These are phyloP conservation scores for Citrullus mucosospermus DNA, from an alignment of 306 rosid genomes.

Conservation along the genomic window DNA sequence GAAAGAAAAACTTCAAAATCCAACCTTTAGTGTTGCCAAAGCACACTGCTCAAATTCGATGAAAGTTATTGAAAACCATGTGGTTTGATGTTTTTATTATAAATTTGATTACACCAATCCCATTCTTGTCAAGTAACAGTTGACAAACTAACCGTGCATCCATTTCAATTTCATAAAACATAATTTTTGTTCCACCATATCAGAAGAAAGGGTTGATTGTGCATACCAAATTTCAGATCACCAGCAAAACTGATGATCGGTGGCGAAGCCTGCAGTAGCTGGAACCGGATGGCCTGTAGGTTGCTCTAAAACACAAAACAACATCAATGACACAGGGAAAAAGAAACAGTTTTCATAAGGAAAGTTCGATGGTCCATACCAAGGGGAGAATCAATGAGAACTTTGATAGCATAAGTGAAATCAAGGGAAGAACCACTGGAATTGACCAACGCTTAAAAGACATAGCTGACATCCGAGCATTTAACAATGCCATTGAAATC, in stretches of 20 bases:
- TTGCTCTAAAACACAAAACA: slow-evolving; percentile 50
- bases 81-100: neutral
- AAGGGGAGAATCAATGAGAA: slow-evolving; percentile 79
- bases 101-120: neutral
- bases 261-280: slow-evolving; percentile 80
- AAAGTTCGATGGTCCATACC: slow-evolving; percentile 35
- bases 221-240: slow-evolving; percentile 78
- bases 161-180: neutral
- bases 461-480: slow-evolving; percentile 74
- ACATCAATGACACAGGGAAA: slow-evolving; percentile 6
- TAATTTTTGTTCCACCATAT: neutral
- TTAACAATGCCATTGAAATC: slow-evolving; percentile 64
- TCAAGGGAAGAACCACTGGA: slow-evolving; percentile 54
- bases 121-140: neutral
- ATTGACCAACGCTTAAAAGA: slow-evolving; percentile 67
- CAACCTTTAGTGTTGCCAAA: slow-evolving; percentile 9
- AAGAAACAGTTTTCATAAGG: neutral
- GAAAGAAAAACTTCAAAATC: slow-evolving; percentile 9
- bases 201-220: neutral
- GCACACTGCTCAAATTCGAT: neutral
- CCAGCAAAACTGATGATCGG: slow-evolving; percentile 54
- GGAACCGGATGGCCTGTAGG: slow-evolving; percentile 65
- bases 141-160: neutral
- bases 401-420: slow-evolving; percentile 76
- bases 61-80: neutral